These are phyloP conservation scores for Anisodus tanguticus DNA, from an alignment of 257 asterid genomes.

Conservation along the genomic window DNA sequence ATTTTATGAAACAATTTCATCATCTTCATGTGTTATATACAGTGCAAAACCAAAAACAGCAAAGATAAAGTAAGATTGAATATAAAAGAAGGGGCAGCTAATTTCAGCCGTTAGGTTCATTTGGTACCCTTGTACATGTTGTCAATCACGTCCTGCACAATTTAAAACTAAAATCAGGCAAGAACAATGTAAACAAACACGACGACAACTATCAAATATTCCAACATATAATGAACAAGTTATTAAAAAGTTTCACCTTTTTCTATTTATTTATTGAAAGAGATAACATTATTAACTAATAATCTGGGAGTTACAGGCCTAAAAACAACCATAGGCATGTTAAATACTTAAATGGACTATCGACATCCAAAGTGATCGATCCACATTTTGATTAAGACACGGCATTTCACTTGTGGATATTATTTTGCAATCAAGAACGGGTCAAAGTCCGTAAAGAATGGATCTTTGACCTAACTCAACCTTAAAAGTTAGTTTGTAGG, in stretches of 20 bases:
- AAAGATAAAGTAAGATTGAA: not conserved
- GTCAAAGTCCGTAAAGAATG: not conserved
- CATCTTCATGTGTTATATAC: constrained; percentile 3
- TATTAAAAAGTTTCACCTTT: not conserved
- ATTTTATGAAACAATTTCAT: not conserved
- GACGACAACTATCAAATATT: not conserved
- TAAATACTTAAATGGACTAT: too few relatives aligned
- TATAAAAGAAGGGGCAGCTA: not conserved
- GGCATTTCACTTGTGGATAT: not conserved
- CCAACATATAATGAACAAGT: not conserved
- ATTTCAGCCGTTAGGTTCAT: constrained; percentile 14
- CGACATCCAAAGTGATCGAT: not conserved
- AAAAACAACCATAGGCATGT: too few relatives aligned
- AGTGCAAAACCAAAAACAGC: not conserved
- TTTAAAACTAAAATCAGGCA: not conserved
- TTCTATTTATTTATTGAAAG: too few relatives aligned
- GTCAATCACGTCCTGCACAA: constrained; percentile 21
- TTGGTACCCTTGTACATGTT: constrained; percentile 33
- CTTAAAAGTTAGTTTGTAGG: too few relatives aligned
- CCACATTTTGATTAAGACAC: not conserved
- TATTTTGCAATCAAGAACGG: too few relatives aligned
- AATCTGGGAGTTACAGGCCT: not conserved
- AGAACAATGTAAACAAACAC: not conserved
- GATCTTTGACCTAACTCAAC: too few relatives aligned
- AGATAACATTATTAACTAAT: not conserved